Evolutionary conservation across 495 filamentous ascomycete species (phyloP), one percentile per base, ranked within the genome.

Genomic region (Hypoxylon lenormandii): DNA sequence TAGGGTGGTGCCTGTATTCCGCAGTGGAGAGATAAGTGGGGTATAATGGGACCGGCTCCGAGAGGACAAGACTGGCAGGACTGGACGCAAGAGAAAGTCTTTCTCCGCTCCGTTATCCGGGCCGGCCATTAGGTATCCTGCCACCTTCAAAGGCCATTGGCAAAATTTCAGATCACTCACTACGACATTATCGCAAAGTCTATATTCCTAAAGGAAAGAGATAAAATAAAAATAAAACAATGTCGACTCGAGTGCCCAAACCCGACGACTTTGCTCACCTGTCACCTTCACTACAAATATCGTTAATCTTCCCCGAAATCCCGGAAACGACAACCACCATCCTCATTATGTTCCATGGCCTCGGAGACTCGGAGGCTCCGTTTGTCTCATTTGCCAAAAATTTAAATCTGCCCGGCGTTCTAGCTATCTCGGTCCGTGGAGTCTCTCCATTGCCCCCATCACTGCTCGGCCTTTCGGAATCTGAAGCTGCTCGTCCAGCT

Each of bases 331-430:
- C 87, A 54, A 89, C 87, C 16, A 88, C 93, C 71, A 84, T 97
- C 73, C 90, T 98, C 37, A 77, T 97, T 75, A 87, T 97, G 49
- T 88, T 97, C 42, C 94, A 98, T 79, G 93, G 94, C 57, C 85
- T 98, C 2, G 95, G 95, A 28, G 94, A 97, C 77, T 87, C 85
- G 13, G 82, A 90, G 38, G 62, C 72, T 2, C 80, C 89, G 11
- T 97, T 97, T 80, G 82, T 87, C 51, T 66, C 77, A n/a, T 88
- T 97, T 61, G 92, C 86, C 37, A 79, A 79, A n/a, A 86, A 88
- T 65, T 78, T 97, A n/a, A 76, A 84, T 42, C 87, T 97, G 11
- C 92, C 94, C 0, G 91, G 93, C 72, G 95, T 96, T 42, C 84
- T 86, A 26, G 85, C 87, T 72, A 83, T 98, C 33, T 86, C 92